Percentiles rank a stretch among this genome's conserved stretches.
Evolutionary conservation across 805 yeast genomes (phyloP).

Genomic region (Candida schatavii): DNA sequence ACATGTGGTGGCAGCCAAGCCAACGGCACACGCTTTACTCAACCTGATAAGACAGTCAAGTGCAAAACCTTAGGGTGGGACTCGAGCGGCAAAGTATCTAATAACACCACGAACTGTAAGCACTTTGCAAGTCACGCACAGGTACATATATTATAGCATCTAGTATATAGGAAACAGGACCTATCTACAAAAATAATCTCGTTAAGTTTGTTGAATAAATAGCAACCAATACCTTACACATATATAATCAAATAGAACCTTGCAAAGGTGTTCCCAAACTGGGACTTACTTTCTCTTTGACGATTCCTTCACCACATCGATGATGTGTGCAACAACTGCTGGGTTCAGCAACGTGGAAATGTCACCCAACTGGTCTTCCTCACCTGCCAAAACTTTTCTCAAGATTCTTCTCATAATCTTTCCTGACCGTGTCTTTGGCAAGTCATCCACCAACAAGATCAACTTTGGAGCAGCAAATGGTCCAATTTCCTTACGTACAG

Average conservation of each 20-base stretch:
- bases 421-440: conserved; percentile 98
- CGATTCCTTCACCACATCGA: conserved; percentile 55
- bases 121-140: too few species aligned
- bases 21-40: conserved; percentile 62
- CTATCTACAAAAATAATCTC: too few species aligned
- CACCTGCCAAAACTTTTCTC: conserved; percentile 89
- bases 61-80: too few species aligned
- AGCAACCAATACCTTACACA: neutral
- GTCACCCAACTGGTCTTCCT: conserved; percentile 91
- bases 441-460: conserved; percentile 77
- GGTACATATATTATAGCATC: too few species aligned
- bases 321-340: conserved; percentile 72
- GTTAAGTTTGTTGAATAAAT: neutral
- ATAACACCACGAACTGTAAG: too few species aligned
- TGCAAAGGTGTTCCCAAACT: too few species aligned
- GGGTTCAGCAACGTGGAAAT: conserved; percentile 87
- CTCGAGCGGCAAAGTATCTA: too few species aligned
- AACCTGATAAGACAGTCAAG: too few species aligned
- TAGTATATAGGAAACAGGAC: too few species aligned
- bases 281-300: conserved; percentile 3
- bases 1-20: conserved; percentile 64
- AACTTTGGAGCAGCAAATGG: conserved; percentile 95
- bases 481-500: conserved; percentile 90
- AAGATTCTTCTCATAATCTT: conserved; percentile 98
- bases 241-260: too few species aligned